phyloP scores from a whole-genome alignment of 768 basidiomycete species.

The Hirschioporus abietinus region DNA sequence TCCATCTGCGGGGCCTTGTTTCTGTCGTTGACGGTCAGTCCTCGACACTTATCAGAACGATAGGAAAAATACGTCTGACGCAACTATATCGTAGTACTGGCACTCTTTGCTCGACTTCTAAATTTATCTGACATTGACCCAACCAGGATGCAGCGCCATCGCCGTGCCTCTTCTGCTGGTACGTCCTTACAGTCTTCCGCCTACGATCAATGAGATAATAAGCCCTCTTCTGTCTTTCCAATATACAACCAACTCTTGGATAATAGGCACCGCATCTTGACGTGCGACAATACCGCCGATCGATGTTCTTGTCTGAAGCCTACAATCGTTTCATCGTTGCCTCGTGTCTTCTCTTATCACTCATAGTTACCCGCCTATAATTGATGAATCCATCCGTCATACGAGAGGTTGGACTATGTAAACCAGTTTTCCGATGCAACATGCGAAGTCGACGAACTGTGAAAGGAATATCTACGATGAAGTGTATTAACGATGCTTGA shows the following conservation, averaged over 20 bases:
- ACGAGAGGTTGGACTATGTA: neutral
- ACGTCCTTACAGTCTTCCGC: neutral
- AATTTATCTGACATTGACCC: slow-evolving; percentile 74
- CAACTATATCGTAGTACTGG: slow-evolving; percentile 47
- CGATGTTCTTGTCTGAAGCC: neutral
- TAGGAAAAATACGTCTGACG: slow-evolving; percentile 5
- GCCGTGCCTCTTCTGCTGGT: slow-evolving; percentile 62
- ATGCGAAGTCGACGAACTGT: neutral
- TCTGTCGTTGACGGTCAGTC: slow-evolving; percentile 75
- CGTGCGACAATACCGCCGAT: neutral
- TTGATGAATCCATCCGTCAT: neutral
- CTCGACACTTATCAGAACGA: neutral
- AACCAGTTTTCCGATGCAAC: neutral
- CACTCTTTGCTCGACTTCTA: slow-evolving; percentile 70
- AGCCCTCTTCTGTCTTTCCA: too few species aligned
- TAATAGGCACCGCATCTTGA: too few species aligned
- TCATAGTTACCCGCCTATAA: too few species aligned
- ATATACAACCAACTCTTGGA: too few species aligned
- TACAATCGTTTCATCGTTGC: too few species aligned
- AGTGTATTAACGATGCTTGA: neutral
- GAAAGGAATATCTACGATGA: neutral
- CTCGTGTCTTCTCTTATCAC: too few species aligned
- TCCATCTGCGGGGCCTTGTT: slow-evolving; percentile 48
- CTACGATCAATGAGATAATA: too few species aligned
- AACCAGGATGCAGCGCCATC: slow-evolving; percentile 70